Evolutionary conservation across 495 filamentous ascomycete genomes (phyloP).

Genomic region (Talaromyces nanjingensis): DNA sequence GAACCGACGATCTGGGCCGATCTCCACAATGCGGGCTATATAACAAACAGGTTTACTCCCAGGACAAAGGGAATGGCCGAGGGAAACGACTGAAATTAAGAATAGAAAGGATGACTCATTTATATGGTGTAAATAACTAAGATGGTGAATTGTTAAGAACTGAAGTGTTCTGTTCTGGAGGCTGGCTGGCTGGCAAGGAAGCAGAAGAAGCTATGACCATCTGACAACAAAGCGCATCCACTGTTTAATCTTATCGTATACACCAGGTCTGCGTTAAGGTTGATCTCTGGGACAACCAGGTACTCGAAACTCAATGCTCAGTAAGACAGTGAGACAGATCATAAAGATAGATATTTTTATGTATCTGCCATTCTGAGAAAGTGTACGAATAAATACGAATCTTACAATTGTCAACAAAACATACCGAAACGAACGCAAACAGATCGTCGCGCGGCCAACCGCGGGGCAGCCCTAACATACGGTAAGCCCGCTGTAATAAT

Average conservation of each 20-base stretch:
- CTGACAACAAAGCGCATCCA: slow-evolving; percentile 4
- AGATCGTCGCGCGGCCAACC: slow-evolving; percentile 7
- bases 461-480: neutral
- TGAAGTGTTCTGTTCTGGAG: neutral
- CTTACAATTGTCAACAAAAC: neutral
- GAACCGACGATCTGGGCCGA: slow-evolving; percentile 5
- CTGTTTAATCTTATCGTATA: neutral
- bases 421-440: neutral
- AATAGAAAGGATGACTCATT: neutral
- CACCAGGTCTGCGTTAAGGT: neutral
- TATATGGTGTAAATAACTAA: no score
- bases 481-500: neutral
- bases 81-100: neutral
- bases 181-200: neutral
- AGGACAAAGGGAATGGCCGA: neutral
- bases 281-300: neutral
- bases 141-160: no score
- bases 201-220: slow-evolving; percentile 10
- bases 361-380: no score
- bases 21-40: neutral
- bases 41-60: neutral
- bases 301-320: no score
- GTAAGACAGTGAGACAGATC: no score
- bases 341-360: no score
- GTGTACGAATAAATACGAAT: neutral